Conservation (phyloP, 225 moss, liverwort and hornwort species). For the Neckera pumila region DNA sequence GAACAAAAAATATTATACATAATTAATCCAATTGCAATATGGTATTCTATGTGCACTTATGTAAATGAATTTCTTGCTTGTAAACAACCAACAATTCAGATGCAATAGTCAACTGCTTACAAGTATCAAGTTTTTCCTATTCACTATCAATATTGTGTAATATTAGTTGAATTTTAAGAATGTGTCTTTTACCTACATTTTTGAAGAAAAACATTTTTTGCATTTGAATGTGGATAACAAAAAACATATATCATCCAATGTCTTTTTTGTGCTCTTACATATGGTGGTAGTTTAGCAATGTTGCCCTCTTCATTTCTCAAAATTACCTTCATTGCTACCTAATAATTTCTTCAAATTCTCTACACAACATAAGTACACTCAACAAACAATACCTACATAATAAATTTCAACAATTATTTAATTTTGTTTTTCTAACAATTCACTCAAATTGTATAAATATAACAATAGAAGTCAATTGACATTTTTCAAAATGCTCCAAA, state of each 20-base stretch:
- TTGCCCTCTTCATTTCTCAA: neutral
- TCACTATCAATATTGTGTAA: neutral
- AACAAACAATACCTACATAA: neutral
- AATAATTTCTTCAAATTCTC: neutral
- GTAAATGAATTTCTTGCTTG: neutral
- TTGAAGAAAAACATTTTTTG: neutral
- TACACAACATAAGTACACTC: neutral
- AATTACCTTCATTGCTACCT: neutral
- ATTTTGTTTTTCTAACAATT: neutral
- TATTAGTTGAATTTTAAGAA: neutral
- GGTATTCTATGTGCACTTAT: neutral
- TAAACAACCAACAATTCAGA: neutral
- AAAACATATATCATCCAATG: neutral
- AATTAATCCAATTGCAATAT: neutral
- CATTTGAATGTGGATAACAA: neutral
- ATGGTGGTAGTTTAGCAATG: neutral
- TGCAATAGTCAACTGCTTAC: neutral
- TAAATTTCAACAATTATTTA: neutral
- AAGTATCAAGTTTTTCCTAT: neutral
- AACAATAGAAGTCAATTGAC: neutral
- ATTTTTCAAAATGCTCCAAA: neutral
- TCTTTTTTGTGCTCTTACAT: neutral
- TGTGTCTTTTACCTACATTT: neutral
- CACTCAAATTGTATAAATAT: neutral
- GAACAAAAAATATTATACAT: neutral